These are phyloP conservation scores for Phyllostachys edulis DNA, from an alignment of 176 grass and related monocot genomes.

Conservation along the genomic window DNA sequence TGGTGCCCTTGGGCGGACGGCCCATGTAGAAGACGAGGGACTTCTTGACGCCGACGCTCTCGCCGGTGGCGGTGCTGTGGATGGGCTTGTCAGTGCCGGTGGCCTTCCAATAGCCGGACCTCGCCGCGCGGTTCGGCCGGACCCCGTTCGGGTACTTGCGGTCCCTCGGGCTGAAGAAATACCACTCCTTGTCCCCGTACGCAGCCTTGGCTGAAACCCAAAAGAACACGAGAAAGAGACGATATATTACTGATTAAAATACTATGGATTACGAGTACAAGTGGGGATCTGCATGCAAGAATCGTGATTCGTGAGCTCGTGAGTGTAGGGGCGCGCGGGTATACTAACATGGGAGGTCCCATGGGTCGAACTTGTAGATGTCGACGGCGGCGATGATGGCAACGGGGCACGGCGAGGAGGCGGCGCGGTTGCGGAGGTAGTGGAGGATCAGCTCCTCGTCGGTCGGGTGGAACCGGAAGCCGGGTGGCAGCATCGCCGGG, in stretches of 20 bases:
- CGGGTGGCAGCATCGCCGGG: constrained; percentile 75
- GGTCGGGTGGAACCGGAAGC: constrained; percentile 95
- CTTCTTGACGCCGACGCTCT: constrained; percentile 89
- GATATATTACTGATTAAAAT: not conserved
- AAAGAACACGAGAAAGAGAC: not conserved
- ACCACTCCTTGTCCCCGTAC: constrained; percentile 92
- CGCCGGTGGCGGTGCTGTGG: constrained; percentile 37
- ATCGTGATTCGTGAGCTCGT: not conserved
- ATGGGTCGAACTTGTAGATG: constrained; percentile 95
- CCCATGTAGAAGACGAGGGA: constrained; percentile 93
- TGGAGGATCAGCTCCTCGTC: constrained; percentile 94
- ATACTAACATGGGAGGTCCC: constrained; percentile 80
- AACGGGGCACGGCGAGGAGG: constrained; percentile 62
- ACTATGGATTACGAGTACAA: not conserved
- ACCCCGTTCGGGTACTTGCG: constrained; percentile 93
- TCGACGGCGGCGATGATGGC: constrained; percentile 89
- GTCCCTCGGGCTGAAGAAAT: constrained; percentile 90
- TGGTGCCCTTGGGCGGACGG: constrained; percentile 76
- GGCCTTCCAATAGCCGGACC: constrained; percentile 96
- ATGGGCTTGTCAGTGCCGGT: constrained; percentile 96
- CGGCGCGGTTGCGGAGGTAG: constrained; percentile 82
- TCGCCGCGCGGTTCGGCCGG: constrained; percentile 82
- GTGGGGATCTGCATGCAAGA: not conserved
- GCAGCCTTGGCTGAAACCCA: constrained; percentile 43
- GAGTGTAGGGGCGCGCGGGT: not conserved